Base-by-base conservation (phyloP, 108 stramenopile species). In the Fistulifera pelliculosa region DNA sequence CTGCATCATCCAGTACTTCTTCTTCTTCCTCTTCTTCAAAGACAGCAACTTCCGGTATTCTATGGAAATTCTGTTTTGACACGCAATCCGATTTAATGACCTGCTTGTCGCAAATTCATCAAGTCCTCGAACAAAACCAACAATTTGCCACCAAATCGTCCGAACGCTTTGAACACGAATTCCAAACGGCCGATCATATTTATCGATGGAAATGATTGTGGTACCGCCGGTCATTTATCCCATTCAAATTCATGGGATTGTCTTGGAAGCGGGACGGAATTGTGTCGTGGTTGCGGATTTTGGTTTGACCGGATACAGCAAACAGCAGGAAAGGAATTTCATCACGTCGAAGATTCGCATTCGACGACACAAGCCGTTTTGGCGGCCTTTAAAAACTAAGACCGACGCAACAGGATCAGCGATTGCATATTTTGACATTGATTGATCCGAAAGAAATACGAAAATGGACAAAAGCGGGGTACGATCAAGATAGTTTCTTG, bases 181-280 rank as follows among this genome's bases (percentile, higher is more conserved):
- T 78, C 40, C 38, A 60, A 53, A 55, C 76, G 12, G 73, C 71
- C 22, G 76, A 78, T 54, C 76, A 78, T 38, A 74, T 78, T 11
- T 61, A 66, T 19, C 65, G 76, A 50, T 78, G 76, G 73, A 74
- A 35, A 67, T 74, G 61, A 58, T 78, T 10, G 50, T 52, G 6
- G 19, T 19, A 24, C 50, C 50, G 24, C 73, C 71, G 0, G 56
- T 78, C 15, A 51, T 73, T 22, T 77, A 77, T 49, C 75, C 75
- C 21, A 69, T 77, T 19, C 75, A 77, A 60, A 65, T 77, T 38
- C 75, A 77, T 55, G 75, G 75, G 12, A 77, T 77, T 54, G 75
- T 77, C 18, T 40, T 77, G 49, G 71, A 72, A 48, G 68, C 48
- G 18, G 71, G 71, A 5, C 65, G 55, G 28, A 69, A 73, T 19